These are phyloP conservation scores for Pseudogymnoascus sp. DNA, from an alignment of 2,329 filamentous ascomycete genomes.

Conservation along the genomic window DNA sequence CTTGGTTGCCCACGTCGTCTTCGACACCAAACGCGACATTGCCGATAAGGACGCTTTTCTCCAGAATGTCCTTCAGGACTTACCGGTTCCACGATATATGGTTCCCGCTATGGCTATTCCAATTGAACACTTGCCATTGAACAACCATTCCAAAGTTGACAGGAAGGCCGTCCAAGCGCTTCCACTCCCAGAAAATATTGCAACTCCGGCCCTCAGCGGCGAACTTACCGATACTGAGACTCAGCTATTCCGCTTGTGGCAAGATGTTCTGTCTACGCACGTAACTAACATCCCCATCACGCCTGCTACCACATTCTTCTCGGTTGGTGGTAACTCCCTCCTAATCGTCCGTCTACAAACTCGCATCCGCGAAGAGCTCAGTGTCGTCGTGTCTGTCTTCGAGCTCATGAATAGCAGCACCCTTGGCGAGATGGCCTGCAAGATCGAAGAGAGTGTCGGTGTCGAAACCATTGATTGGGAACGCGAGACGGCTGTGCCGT, in stretches of 20 bases:
- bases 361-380: slow-evolving; percentile 20
- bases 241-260: slow-evolving; percentile 16
- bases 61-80: not conserved
- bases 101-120: slow-evolving; percentile 24
- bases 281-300: slow-evolving; percentile 5
- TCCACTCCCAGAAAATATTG: slow-evolving; percentile 5
- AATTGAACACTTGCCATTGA: slow-evolving; percentile 26
- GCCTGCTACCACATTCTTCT: slow-evolving; percentile 27
- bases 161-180: slow-evolving; percentile 16
- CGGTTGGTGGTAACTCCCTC: slow-evolving; percentile 30
- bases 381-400: slow-evolving; percentile 16
- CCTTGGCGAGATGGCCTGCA: slow-evolving; percentile 17
- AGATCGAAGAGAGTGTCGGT: slow-evolving; percentile 4
- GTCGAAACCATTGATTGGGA: slow-evolving; percentile 15
- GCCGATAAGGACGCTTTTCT: not conserved
- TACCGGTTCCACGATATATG: slow-evolving; percentile 30
- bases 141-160: slow-evolving; percentile 27
- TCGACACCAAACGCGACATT: slow-evolving; percentile 10
- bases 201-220: not conserved
- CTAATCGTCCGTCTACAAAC: slow-evolving; percentile 25
- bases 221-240: slow-evolving; percentile 1
- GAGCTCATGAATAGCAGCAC: slow-evolving; percentile 21
- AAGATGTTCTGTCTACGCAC: slow-evolving; percentile 7
- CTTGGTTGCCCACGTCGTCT: slow-evolving; percentile 31
- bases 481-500: slow-evolving; percentile 12